Base-by-base conservation (phyloP, 2,329 filamentous ascomycete genomes). In the Berkeleyomyces rouxiae region DNA sequence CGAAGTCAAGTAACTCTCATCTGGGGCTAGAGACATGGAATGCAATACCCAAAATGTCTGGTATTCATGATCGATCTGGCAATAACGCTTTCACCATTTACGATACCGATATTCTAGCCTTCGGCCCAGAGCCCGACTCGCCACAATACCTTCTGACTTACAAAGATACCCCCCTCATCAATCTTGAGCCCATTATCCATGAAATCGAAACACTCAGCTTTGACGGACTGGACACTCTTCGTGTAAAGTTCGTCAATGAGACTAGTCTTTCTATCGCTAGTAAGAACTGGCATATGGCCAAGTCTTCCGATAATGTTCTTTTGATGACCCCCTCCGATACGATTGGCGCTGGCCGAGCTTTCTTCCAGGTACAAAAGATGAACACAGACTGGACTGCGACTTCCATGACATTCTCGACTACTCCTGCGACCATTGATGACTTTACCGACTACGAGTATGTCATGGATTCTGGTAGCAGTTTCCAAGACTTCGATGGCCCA, bases 361-460 rank as follows among this genome's bases (percentile, higher is more conserved):
- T 49, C 58, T 60, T 60, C 31, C 33, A 46, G n/a, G 58, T 60
- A 11, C 9, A 46, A 3, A n/a, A 36, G 7, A 37, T 60, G 7
- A 5, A 37, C 11, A 36, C 36, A 4, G n/a, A 60, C 43, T 46
- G 33, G 44, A 39, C n/a, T 7, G 9, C 33, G n/a, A 60, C 31
- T 43, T 49, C 58, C 3, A 16, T 60, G 37, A 16, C 4, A 13
- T 60, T 60, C 42, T 10, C 44, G 4, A 43, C 58, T 1, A 51
- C 44, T 16, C 58, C 44, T 3, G 44, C 33, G 0, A 60, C 43
- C 3, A 43, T 60, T 23, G 43, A 44, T 36, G 58, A 60, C 33
- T 60, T 60, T n/a, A 3, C 10, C 44, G 58, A 60, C 46, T 60
- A 60, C 46, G 58, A 60, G 11, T 60, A 60, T 33, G 33, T 47